Evolutionary conservation across 1,284 basidiomycete genomes (phyloP), one percentile per base, ranked within the genome.

Genomic region (Apiotrichum domesticum): DNA sequence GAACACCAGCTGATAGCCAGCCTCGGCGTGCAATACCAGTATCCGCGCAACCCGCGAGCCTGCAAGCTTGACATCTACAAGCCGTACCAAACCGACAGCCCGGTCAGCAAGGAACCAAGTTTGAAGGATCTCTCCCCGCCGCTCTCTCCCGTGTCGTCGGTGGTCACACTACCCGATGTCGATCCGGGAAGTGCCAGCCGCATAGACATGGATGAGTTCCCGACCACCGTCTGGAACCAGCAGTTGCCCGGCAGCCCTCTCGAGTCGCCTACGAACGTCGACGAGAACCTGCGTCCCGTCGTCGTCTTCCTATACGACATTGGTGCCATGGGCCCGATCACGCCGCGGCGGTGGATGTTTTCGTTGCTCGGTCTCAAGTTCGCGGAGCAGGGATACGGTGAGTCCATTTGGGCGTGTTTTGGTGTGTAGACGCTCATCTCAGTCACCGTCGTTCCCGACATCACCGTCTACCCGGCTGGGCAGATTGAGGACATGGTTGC

Each of bases 231-330:
- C 8, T 62, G 60, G 60, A 53, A 48, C 45, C 54, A 58, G 29
- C 54, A 46, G 41, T 39, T 49, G 11, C 57, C 49, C n/a, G 57
- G 60, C n/a, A 55, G 54, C 34, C 55, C 57, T 14, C 44, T 52
- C 21, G 54, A 58, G 42, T 41, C 40, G 40, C 40, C 40, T 2
- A 33, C 15, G 2, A 15, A 35, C 15, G 40, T 41, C 6, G 37
- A 47, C 35, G 15, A 40, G 35, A 43, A 50, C 39, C 53, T 56
- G 42, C 51, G 50, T 15, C 62, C 62, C 2, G 63, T 64, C 37
- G 53, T 66, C 13, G 52, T 68, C 35, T 63, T 68, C 53, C 45
- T 68, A 21, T 63, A 63, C 51, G 64, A 68, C 52, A 49, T 65
- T 14, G 63, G 66, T 11, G 61, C 56, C 35, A 61, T 66, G 39